Evolutionary conservation across 2,329 filamentous ascomycete species (phyloP), one percentile per base, ranked within the genome.

Genomic region (Fusarium piperis): DNA sequence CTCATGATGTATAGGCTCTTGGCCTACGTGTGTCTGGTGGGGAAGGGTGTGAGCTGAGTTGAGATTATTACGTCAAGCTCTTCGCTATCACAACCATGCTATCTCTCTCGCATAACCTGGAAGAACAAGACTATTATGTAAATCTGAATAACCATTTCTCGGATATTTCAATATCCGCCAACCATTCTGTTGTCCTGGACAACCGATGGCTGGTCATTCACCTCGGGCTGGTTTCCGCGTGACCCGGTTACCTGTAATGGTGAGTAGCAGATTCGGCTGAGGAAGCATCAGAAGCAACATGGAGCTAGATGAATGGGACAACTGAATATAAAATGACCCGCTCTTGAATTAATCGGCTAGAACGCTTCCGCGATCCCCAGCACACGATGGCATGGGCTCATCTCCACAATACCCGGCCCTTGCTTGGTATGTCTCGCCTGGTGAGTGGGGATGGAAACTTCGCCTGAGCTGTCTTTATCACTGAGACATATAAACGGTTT

Each of bases 91-190:
- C 7, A 12, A 5, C 16, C 15, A 6, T 28, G 16, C 16, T 15
- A n/a, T 28, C 9, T 11, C 15, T 26, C 13, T 3, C 6, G 23
- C 6, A 13, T 4, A 48, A 16, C 16, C 18, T 6, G 10, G 3
- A 6, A 20, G 38, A 3, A 13, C 10, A 41, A 1, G 6, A 18
- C 11, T 3, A 39, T 7, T 18, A 11, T 41, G 4, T 20, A 18
- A 2, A 5, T 23, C 8, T 6, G 2, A 2, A 44, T 13, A 4
- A 44, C 15, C 11, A 0, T 4, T 26, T 23, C 3, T 23, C 2
- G 7, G 8, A 26, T 1, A 1, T 4, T 5, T 23, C 12, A 23
- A 4, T 44, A 12, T 3, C 20, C 23, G 4, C 3, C 15, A 9
- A 23, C 7, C 6, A 23, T 44, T 44, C 12, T 16, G 20, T 23